Base-by-base conservation (phyloP, 495 filamentous ascomycete species). In the Aspergillus sparsus region DNA sequence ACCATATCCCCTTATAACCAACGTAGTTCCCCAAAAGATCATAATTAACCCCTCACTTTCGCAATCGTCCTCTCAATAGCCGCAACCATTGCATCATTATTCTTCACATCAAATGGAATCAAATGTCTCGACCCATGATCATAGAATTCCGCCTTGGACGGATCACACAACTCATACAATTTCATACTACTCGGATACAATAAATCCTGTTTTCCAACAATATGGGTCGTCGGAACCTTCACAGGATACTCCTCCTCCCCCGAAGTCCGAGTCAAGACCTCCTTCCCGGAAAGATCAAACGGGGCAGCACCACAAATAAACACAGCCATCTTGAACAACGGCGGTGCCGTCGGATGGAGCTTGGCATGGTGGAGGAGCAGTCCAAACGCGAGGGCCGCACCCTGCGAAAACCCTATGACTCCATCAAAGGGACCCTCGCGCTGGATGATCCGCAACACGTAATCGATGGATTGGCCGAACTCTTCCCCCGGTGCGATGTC, bases 401-500 rank as follows among this genome's bases (percentile, higher is more conserved):
- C 78, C 46, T 81, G 76, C 7, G 75, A 78, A 63, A 80, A 81
- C 7, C 74, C 77, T 55, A 81, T 72, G 7, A 81, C 71, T 2
- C 63, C 78, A 35, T 81, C 78, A 53, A 80, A 81, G n/a, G 78
- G 78, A 7, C 76, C 76, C 13, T 77, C 59, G 3, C 53, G 61
- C 9, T 68, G 57, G 16, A 80, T 72, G 7, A 70, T 63, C n/a
- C 66, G 59, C 11, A 68, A 27, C 16, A 67, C 65, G 49, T 77
- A 67, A 8, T 73, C 68, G 50, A 77, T 69, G 10, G 76, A 75
- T 27, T 63, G 64, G 37, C 31, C 7, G 7, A 80, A 55, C 45
- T 65, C 50, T 12, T 68, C 55, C 49, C 72, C 62, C 6, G 74
- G 74, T 2, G 63, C 41, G 16, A 57, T 34, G 39, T 62, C 61